These are phyloP conservation scores for Acrodontium crateriforme DNA, from an alignment of 2,329 filamentous ascomycete species.

Conservation along the genomic window DNA sequence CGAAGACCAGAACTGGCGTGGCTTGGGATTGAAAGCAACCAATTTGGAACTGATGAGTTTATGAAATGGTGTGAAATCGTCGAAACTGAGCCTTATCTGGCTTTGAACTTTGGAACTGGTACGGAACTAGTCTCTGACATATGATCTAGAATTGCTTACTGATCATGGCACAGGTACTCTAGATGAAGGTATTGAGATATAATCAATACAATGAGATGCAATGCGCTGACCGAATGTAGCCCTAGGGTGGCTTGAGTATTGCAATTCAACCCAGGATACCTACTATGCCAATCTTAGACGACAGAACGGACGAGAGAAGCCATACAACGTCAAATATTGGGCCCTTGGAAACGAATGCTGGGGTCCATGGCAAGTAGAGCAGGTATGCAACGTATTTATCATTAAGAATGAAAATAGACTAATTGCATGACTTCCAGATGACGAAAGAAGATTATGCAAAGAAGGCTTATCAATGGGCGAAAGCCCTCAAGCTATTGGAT, in stretches of 20 bases:
- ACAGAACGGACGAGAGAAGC: conserved; percentile 59
- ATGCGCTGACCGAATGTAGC: conserved; percentile 27
- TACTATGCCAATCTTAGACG: conserved; percentile 71
- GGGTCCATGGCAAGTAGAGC: conserved; percentile 52
- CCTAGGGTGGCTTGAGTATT: conserved; percentile 74
- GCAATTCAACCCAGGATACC: conserved; percentile 63
- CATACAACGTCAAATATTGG: conserved; percentile 78
- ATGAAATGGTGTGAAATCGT: conserved; percentile 65
- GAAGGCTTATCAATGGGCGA: conserved; percentile 57
- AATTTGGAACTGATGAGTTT: conserved; percentile 78
- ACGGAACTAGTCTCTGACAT: no score
- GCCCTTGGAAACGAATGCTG: conserved; percentile 64
- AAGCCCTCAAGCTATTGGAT: conserved; percentile 58
- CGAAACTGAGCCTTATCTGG: conserved; percentile 64
- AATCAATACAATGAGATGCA: conserved; percentile 5
- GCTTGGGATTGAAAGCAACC: conserved; percentile 62
- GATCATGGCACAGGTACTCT: conserved; percentile 25
- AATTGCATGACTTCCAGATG: no score
- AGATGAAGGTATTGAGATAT: conserved; percentile 34
- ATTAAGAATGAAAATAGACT: no score
- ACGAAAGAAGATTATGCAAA: conserved; percentile 57
- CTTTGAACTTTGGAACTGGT: conserved; percentile 70
- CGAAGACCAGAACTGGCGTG: conserved; percentile 59
- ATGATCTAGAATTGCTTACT: no score
- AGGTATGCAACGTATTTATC: conserved; percentile 5